Percentiles rank a stretch among this genome's conserved stretches.
Evolutionary conservation across 2,329 filamentous ascomycete genomes (phyloP).

Genomic region (Sporothrix curviconia): DNA sequence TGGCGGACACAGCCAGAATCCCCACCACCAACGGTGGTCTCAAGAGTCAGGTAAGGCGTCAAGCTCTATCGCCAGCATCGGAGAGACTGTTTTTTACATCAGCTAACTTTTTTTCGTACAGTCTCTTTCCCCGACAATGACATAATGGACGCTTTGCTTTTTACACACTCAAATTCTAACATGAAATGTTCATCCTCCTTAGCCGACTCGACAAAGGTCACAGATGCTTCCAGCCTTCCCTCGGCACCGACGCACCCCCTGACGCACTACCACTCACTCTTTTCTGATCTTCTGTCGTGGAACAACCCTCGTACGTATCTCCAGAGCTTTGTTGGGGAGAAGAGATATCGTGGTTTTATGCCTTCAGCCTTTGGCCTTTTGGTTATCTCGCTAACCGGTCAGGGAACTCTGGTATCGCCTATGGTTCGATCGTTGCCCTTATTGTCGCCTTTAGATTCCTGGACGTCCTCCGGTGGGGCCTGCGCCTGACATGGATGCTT

Average conservation of each 20-base stretch:
- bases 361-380: too few relatives aligned
- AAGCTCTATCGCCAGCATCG: not conserved
- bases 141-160: not conserved
- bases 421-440: slow-evolving; percentile 47
- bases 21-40: slow-evolving; percentile 37
- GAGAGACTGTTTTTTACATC: not conserved
- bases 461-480: slow-evolving; percentile 56
- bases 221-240: slow-evolving; percentile 30
- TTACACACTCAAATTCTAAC: not conserved
- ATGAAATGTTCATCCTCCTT: too few relatives aligned
- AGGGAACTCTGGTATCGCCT: slow-evolving; percentile 62
- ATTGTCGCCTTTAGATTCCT: slow-evolving; percentile 61
- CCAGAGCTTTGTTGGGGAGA: not conserved
- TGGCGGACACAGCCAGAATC: slow-evolving; percentile 37
- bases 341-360: too few relatives aligned
- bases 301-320: slow-evolving; percentile 55
- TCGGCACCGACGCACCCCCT: slow-evolving; percentile 47
- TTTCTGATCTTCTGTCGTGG: slow-evolving; percentile 63
- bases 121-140: too few relatives aligned
- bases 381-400: slow-evolving; percentile 13
- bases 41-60: slow-evolving; percentile 48
- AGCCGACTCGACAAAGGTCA: too few relatives aligned
- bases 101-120: not conserved
- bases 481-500: slow-evolving; percentile 60
- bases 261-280: slow-evolving; percentile 66